phyloP scores from a whole-genome alignment of 257 asterid species.

The Craterostigma plantagineum region DNA sequence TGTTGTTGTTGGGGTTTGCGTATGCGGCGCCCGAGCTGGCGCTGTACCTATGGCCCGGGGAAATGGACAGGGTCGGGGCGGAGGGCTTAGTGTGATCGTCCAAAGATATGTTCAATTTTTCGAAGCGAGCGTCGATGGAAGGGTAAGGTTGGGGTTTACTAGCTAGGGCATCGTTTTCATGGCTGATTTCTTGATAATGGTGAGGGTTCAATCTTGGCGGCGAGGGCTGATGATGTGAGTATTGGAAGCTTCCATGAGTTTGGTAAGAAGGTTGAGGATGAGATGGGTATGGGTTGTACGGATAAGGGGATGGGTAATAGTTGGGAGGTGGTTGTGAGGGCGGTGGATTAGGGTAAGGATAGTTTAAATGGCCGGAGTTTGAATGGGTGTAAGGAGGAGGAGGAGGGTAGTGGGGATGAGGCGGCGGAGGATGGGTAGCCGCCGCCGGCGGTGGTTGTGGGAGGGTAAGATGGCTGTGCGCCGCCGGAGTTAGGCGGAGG shows the following conservation, averaged over 20 bases:
- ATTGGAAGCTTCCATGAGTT: slow-evolving; percentile 24
- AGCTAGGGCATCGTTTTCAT: no score
- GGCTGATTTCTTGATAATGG: no score
- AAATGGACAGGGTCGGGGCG: slow-evolving; percentile 33
- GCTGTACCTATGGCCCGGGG: slow-evolving; percentile 21
- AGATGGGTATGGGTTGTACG: slow-evolving; percentile 18
- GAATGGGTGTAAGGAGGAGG: slow-evolving; percentile 30
- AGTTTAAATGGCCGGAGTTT: slow-evolving; percentile 21
- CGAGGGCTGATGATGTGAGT: slow-evolving; percentile 26
- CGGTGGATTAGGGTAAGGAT: slow-evolving; percentile 22
- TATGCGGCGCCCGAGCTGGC: slow-evolving; percentile 21
- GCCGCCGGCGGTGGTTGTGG: slow-evolving; percentile 25
- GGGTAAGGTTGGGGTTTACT: slow-evolving; percentile 60
- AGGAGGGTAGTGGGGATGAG: slow-evolving; percentile 40
- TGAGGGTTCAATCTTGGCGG: slow-evolving; percentile 24
- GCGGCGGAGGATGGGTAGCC: slow-evolving; percentile 24
- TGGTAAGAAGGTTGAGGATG: slow-evolving; percentile 9
- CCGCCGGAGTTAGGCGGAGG: slow-evolving; percentile 33
- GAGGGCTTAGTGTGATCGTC: slow-evolving; percentile 21
- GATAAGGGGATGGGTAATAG: slow-evolving; percentile 27
- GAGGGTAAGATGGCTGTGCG: slow-evolving; percentile 32
- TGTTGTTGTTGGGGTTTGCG: slow-evolving; percentile 28
- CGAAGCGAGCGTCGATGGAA: slow-evolving; percentile 46
- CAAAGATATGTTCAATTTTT: slow-evolving; percentile 34
- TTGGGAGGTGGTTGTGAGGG: slow-evolving; percentile 19